Percentiles rank a stretch among this genome's conserved stretches.
Conservation (phyloP, 352 stramenopile species). For the Phytophthora europaea region DNA sequence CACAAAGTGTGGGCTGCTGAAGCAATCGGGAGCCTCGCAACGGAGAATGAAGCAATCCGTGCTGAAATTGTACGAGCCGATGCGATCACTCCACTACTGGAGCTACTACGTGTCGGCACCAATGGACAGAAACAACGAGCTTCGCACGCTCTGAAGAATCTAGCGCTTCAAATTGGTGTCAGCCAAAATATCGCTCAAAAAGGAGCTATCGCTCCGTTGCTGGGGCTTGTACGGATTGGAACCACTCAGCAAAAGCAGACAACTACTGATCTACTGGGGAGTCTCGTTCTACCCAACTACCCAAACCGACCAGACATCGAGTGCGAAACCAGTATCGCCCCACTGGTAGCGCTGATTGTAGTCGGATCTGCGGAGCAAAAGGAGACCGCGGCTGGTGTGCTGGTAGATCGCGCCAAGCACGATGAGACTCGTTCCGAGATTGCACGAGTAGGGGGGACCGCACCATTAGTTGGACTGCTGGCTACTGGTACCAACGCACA, state of each 20-base stretch:
- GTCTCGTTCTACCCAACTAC: slow-evolving; percentile 5
- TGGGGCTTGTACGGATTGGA: neutral
- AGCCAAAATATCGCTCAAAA: neutral
- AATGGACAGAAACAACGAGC: slow-evolving; percentile 6
- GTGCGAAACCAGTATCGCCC: neutral
- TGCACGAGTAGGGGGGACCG: slow-evolving; percentile 1
- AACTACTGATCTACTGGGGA: neutral
- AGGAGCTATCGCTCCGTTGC: neutral
- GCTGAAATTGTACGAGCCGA: neutral
- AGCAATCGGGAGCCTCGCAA: neutral
- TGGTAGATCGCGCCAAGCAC: slow-evolving; percentile 5
- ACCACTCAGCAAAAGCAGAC: slow-evolving; percentile 10
- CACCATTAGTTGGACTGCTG: neutral
- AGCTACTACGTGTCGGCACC: neutral
- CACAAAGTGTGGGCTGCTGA: slow-evolving; percentile 8
- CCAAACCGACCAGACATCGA: neutral
- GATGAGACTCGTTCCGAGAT: neutral
- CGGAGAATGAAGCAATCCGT: slow-evolving; percentile 1
- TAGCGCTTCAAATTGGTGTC: slow-evolving; percentile 1
- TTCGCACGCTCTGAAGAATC: neutral
- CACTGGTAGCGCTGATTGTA: neutral
- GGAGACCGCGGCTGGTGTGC: neutral
- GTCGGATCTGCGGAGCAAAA: slow-evolving; percentile 8
- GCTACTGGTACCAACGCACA: slow-evolving; percentile 1
- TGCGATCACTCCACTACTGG: slow-evolving; percentile 2